Evolutionary conservation across 163 green algal genomes (phyloP), one percentile per base, ranked within the genome.

Genomic region (Volvox carteri): DNA sequence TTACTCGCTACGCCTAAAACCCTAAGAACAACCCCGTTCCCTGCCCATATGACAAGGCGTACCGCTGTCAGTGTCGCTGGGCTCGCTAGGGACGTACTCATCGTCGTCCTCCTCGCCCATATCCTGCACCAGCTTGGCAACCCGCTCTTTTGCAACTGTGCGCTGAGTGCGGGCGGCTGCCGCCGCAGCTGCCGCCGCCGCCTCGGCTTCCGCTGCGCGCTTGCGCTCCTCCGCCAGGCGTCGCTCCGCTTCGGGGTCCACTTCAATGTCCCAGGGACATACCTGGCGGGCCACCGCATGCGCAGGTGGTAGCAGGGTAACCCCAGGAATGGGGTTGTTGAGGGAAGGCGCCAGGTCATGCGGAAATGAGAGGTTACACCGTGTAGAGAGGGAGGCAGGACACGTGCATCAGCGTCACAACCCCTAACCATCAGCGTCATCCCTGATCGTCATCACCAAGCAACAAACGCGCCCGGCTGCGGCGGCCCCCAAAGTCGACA

Each of bases 241-340:
- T 5, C 52, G 42, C 79, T 91, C 87, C 4, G 68, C 87, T 52
- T 94, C 91, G 2, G 95, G 94, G 67, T 96, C 94, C 0, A 92
- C 52, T 86, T 97, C 93, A 21, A 98, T 92, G 84, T 97, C 95
- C 95, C 95, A 97, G 28, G 95, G 93, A 62, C 91, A 96, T 18
- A 98, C 92, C 76, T 90, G 67, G 19, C 23, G n/a, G 54, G 54
- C 2, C 54, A 65, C 7, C 54, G 28, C 54, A 65, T 11, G 8
- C 54, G 19, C n/a, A n/a, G n/a, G n/a, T n/a, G n/a, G n/a, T n/a
- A n/a, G n/a, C n/a, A n/a, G n/a, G n/a, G n/a, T n/a, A n/a, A n/a
- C n/a, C n/a, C n/a, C n/a, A n/a, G n/a, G n/a, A n/a, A n/a, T n/a
- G n/a, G n/a, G n/a, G n/a, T n/a, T n/a, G n/a, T n/a, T n/a, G n/a